Conservation (phyloP, 106 monocot genomes). For the Dactylorhiza incarnata region DNA sequence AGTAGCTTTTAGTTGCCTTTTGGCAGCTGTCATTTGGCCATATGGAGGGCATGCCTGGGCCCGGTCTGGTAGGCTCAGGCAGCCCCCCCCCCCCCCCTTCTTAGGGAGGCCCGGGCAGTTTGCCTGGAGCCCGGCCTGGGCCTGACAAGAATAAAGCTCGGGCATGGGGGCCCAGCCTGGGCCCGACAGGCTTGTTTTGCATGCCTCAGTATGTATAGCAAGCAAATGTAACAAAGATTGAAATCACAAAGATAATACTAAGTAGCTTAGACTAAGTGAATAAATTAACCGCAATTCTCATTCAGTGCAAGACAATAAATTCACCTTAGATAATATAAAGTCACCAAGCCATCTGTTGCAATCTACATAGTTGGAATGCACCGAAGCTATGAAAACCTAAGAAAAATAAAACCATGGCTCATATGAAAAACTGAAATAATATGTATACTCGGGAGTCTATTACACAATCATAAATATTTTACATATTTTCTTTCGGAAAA, state of each 20-base stretch:
- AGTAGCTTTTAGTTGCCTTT: too few species aligned
- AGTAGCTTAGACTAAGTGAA: background rate
- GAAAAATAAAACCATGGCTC: background rate
- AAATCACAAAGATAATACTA: background rate
- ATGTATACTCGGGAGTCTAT: background rate
- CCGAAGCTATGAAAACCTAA: conserved; percentile 79
- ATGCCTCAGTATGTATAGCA: too few species aligned
- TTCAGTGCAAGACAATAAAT: background rate
- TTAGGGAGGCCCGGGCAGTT: too few species aligned
- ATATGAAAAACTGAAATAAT: background rate
- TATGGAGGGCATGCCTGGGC: too few species aligned
- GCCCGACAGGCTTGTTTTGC: too few species aligned
- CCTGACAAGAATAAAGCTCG: too few species aligned
- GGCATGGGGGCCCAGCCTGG: too few species aligned
- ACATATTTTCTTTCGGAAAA: background rate
- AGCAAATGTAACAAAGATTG: background rate
- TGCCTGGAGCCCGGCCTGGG: too few species aligned
- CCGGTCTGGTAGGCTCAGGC: too few species aligned
- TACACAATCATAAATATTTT: background rate
- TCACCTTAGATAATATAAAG: conserved; percentile 93
- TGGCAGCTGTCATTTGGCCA: too few species aligned
- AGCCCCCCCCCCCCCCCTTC: too few species aligned
- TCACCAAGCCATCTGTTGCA: conserved; percentile 99
- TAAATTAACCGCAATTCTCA: background rate
- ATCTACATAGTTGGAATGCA: conserved; percentile 96